phyloP scores from a whole-genome alignment of 2,329 filamentous ascomycete genomes.

The Scedosporium boydii region DNA sequence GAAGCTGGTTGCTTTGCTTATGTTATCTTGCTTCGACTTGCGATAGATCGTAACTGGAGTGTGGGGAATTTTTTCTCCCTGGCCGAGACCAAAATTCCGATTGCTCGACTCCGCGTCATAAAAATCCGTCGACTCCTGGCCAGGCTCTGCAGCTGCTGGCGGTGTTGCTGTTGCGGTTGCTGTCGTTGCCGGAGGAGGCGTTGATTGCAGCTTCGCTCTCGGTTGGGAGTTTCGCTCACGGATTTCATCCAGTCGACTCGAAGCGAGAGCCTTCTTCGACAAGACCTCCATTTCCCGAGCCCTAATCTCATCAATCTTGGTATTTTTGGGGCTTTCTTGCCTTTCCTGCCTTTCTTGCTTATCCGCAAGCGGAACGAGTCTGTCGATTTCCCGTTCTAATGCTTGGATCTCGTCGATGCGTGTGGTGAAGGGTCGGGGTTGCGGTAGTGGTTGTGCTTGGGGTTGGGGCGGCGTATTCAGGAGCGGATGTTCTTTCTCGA shows the following conservation, averaged over 20 bases:
- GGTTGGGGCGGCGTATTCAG: not conserved
- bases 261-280: slow-evolving; percentile 37
- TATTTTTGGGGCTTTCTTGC: slow-evolving; percentile 21
- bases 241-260: slow-evolving; percentile 42
- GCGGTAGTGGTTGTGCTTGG: not conserved
- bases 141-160: slow-evolving; percentile 15
- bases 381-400: slow-evolving; percentile 11
- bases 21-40: slow-evolving; percentile 11
- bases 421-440: slow-evolving; percentile 22
- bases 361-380: not conserved
- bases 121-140: slow-evolving; percentile 8
- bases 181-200: slow-evolving; percentile 15
- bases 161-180: too few relatives aligned
- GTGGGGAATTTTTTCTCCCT: slow-evolving; percentile 25
- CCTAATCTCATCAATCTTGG: slow-evolving; percentile 40
- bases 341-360: not conserved
- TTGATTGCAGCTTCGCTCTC: slow-evolving; percentile 28
- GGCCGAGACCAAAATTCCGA: not conserved
- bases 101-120: slow-evolving; percentile 15
- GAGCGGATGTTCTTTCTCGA: slow-evolving; percentile 19
- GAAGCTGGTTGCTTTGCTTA: slow-evolving; percentile 2
- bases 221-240: slow-evolving; percentile 34
- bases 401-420: slow-evolving; percentile 39
- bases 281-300: slow-evolving; percentile 32
- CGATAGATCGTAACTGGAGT: slow-evolving; percentile 31